A percentile compares a stretch with the other conserved stretches of the same genome.
phyloP scores from a whole-genome alignment of 2,329 filamentous ascomycete species.

The Cercospora sojina region DNA sequence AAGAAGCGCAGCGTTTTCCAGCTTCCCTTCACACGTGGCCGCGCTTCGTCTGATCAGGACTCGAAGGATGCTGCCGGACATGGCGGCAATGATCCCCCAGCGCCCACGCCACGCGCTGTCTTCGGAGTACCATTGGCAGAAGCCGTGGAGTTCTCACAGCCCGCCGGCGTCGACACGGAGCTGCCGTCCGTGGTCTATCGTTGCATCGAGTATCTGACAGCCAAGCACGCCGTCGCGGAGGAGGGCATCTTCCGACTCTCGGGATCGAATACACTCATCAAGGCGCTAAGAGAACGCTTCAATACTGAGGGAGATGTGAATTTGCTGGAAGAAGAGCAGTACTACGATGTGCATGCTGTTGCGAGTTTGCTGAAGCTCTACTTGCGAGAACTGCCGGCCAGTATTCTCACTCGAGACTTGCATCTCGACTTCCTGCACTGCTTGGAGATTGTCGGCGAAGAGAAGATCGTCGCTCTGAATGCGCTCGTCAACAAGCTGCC shows the following conservation, averaged over 20 bases:
- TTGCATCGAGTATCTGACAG: slow-evolving; percentile 87
- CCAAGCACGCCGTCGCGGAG: slow-evolving; percentile 76
- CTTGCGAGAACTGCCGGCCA: slow-evolving; percentile 84
- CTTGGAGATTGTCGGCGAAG: slow-evolving; percentile 67
- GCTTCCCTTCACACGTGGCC: slow-evolving; percentile 57
- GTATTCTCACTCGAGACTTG: slow-evolving; percentile 85
- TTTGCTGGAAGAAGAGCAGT: slow-evolving; percentile 72
- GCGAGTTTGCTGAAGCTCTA: slow-evolving; percentile 93
- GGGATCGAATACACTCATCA: slow-evolving; percentile 95
- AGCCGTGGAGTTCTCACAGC: slow-evolving; percentile 77
- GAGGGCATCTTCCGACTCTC: slow-evolving; percentile 97
- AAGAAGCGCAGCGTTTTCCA: slow-evolving; percentile 69
- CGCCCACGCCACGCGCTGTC: slow-evolving; percentile 49
- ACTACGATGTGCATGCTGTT: slow-evolving; percentile 94
- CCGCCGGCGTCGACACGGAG: slow-evolving; percentile 68
- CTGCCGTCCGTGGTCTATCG: slow-evolving; percentile 92
- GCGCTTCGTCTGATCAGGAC: slow-evolving; percentile 66
- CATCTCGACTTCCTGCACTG: slow-evolving; percentile 79
- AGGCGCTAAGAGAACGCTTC: slow-evolving; percentile 85
- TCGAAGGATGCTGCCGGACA: slow-evolving; percentile 36
- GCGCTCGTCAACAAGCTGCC: slow-evolving; percentile 79
- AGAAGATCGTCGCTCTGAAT: slow-evolving; percentile 73
- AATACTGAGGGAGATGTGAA: slow-evolving; percentile 91
- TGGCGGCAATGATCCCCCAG: slow-evolving; percentile 25
- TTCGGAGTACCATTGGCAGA: slow-evolving; percentile 86